A percentile compares a stretch with the other conserved stretches of the same genome.
phyloP scores from a whole-genome alignment of 768 basidiomycete species.

The Agaricus subrufescens region DNA sequence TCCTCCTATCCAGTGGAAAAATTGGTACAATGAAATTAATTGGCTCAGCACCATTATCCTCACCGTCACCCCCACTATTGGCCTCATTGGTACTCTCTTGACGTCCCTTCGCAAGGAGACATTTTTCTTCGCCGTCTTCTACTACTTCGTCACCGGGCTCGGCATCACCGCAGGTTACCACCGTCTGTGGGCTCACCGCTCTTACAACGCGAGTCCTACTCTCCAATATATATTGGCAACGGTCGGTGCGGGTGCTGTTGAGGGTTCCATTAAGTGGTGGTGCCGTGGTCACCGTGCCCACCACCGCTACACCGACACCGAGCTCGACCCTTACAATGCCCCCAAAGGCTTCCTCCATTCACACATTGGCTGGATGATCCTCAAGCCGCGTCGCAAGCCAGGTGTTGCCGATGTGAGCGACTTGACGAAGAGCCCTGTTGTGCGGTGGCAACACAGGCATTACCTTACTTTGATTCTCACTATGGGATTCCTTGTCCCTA shows the following conservation, averaged over 20 bases:
- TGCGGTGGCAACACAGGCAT: slow-evolving; percentile 84
- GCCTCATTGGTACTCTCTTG: slow-evolving; percentile 66
- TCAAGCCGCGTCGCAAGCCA: slow-evolving; percentile 86
- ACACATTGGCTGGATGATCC: slow-evolving; percentile 89
- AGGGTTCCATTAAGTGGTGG: slow-evolving; percentile 99
- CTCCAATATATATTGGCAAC: slow-evolving; percentile 83
- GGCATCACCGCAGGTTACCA: slow-evolving; percentile 96
- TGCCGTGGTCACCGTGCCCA: slow-evolving; percentile 95
- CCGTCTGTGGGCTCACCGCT: slow-evolving; percentile 93
- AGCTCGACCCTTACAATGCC: slow-evolving; percentile 93
- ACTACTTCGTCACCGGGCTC: slow-evolving; percentile 53
- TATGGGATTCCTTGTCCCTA: slow-evolving; percentile 74
- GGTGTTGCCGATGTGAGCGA: slow-evolving; percentile 91
- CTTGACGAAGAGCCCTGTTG: slow-evolving; percentile 70
- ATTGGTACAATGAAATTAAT: slow-evolving; percentile 58
- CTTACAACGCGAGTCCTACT: slow-evolving; percentile 86
- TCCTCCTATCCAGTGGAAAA: slow-evolving; percentile 63
- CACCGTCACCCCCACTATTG: slow-evolving; percentile 66
- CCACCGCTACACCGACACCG: slow-evolving; percentile 95
- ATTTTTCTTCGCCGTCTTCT: slow-evolving; percentile 39
- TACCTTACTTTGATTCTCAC: slow-evolving; percentile 67
- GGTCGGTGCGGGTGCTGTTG: slow-evolving; percentile 86
- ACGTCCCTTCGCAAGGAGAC: slow-evolving; percentile 74
- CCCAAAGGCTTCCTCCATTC: slow-evolving; percentile 85
- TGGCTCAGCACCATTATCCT: slow-evolving; percentile 76